phyloP scores from a whole-genome alignment of 768 basidiomycete species.

The Leccinum fibrillosum region DNA sequence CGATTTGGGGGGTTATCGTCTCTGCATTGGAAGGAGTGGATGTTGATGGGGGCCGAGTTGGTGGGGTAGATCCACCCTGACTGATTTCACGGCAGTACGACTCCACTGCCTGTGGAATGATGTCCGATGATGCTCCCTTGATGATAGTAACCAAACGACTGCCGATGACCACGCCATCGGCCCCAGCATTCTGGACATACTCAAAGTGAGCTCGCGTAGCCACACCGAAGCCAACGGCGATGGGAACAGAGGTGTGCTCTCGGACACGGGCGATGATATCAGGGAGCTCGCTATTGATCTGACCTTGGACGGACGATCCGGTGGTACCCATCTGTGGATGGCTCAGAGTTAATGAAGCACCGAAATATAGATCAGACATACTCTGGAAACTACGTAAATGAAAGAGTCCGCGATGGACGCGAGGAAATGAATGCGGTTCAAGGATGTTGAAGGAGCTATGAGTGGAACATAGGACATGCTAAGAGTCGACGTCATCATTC shows the following conservation, averaged over 20 bases:
- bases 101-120: conserved; percentile 55
- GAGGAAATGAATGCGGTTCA: conserved; percentile 86
- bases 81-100: conserved; percentile 72
- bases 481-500: conserved; percentile 3
- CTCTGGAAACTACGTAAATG: conserved; percentile 98
- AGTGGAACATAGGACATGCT: conserved; percentile 95
- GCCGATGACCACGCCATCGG: conserved; percentile 94
- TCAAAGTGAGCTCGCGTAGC: conserved; percentile 89
- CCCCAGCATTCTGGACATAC: conserved; percentile 79
- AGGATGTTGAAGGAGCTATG: conserved; percentile 90
- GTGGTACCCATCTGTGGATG: conserved; percentile 89
- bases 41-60: not conserved
- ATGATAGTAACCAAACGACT: conserved; percentile 81
- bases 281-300: conserved; percentile 74
- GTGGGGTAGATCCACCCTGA: conserved; percentile 35
- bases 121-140: conserved; percentile 52
- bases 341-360: conserved; percentile 1
- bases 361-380: conserved; percentile 27
- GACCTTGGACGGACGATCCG: conserved; percentile 75
- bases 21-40: conserved; percentile 2
- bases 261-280: conserved; percentile 83
- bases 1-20: conserved; percentile 25
- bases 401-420: conserved; percentile 93
- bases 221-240: conserved; percentile 97
- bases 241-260: conserved; percentile 70